Base-by-base conservation (phyloP, 495 filamentous ascomycete species). In the Penicillium arizonense region DNA sequence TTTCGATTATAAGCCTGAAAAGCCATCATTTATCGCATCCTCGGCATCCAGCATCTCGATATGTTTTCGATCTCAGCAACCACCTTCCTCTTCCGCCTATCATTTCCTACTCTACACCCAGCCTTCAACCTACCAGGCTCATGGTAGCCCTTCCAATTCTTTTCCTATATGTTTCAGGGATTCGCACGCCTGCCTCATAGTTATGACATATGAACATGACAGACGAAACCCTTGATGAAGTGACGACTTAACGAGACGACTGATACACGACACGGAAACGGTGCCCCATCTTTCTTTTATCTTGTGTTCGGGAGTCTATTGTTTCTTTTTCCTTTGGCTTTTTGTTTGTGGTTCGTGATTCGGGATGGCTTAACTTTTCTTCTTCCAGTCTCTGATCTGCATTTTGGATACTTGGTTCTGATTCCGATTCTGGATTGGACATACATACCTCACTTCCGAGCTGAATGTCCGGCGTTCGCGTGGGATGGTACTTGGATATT, bases 161-260 rank as follows among this genome's bases (percentile, higher is more conserved):
- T 44, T 32, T 26, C 42, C 20, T 38, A 46, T 28, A 46, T 21
- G 12, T 49, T 49, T 40, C 45, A 21, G 50, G 38, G 36, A 21
- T 21, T 35, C 30, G 30, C n/a, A n/a, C 12, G 12, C 42, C 42
- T 52, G 43, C 46, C 38, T 12, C n/a, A 6, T 18, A 26, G 14
- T 40, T 33, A 32, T 46, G n/a, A 20, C 32, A 20, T 38, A 28
- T 52, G 32, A 11, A 1, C 13, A 39, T 20, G 41, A 50, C 38
- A 49, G 53, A 30, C 38, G 56, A 54, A 41, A 50, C 54, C 56
- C 50, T 58, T 73, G 64, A 75, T 62, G 70, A 75, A 55, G 50
- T 74, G 68, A 75, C 62, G 72, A 75, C 57, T 41, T 70, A 63
- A 75, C 61, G 70, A 59, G 65, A 75, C 61, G 70, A 59, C 53